Evolutionary conservation across 495 filamentous ascomycete genomes (phyloP).

Genomic region (Talaromyces wortmannii): DNA sequence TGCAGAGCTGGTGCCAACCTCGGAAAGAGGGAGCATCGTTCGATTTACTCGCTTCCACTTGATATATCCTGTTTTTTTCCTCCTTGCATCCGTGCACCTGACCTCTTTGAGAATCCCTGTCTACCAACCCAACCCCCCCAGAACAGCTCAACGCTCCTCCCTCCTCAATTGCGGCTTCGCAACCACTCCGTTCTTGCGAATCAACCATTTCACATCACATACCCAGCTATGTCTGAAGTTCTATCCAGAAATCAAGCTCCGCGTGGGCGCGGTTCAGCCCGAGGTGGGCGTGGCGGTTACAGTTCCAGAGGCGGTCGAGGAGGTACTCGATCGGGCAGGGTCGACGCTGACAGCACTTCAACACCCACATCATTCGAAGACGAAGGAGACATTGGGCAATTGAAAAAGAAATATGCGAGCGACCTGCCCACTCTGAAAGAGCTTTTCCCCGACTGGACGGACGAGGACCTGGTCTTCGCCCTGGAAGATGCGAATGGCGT

Average conservation of each 20-base stretch:
- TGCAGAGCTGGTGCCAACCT: conserved; percentile 33
- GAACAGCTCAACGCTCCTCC: conserved; percentile 11
- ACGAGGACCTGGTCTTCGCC: conserved; percentile 85
- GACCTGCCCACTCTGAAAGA: conserved; percentile 76
- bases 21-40: conserved; percentile 32
- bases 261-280: conserved; percentile 73
- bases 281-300: conserved; percentile 79
- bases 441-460: conserved; percentile 87
- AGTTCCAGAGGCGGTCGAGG: conserved; percentile 64
- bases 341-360: conserved; percentile 48
- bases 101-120: conserved; percentile 12
- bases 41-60: conserved; percentile 15
- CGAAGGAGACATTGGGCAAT: conserved; percentile 81
- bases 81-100: conserved; percentile 24
- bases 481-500: conserved; percentile 90
- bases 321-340: conserved; percentile 62
- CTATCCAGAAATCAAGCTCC: conserved; percentile 68
- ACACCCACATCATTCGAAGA: conserved; percentile 61
- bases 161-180: conserved; percentile 20
- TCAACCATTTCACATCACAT: conserved; percentile 21
- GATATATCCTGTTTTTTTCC: conserved; percentile 24
- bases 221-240: conserved; percentile 77
- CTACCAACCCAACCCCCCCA: neutral
- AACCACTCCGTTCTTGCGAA: conserved; percentile 22
- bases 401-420: conserved; percentile 78